Evolutionary conservation across 345 rosid genomes (phyloP).

Genomic region (Physaria fendleri): DNA sequence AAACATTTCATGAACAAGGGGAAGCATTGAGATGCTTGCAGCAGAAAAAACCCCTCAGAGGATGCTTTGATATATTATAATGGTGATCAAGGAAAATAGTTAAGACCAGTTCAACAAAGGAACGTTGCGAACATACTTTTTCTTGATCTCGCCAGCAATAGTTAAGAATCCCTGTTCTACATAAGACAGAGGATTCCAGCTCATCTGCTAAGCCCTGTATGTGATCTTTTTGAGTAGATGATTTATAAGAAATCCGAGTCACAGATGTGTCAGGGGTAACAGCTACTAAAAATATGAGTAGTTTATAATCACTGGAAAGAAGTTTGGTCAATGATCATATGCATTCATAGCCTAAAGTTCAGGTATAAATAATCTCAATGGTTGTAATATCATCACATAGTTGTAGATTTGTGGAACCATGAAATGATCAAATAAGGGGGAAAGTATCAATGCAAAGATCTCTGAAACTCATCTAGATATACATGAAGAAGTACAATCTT

Average conservation of each 20-base stretch:
- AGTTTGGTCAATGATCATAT: background rate
- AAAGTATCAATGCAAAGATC: background rate
- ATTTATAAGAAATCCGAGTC: constrained; percentile 7
- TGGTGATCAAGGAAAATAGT: background rate
- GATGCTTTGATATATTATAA: background rate
- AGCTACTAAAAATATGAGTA: background rate
- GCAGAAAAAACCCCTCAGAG: background rate
- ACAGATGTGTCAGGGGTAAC: background rate
- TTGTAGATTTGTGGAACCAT: background rate
- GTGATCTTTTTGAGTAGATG: too few species aligned
- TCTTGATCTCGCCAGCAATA: constrained; percentile 76
- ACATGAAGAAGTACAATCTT: background rate
- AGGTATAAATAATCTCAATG: background rate
- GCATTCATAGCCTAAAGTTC: background rate
- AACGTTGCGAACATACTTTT: constrained; percentile 45
- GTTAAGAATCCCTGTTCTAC: constrained; percentile 83
- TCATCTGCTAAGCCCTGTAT: too few species aligned
- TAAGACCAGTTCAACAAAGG: background rate
- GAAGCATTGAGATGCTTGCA: background rate
- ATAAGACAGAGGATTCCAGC: too few species aligned
- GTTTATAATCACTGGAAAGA: background rate
- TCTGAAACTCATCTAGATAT: constrained; percentile 2
- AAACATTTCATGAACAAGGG: too few species aligned
- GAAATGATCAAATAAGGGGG: background rate
- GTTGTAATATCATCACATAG: background rate